Conservation (phyloP, 768 basidiomycete species). For the Suillus spraguei region DNA sequence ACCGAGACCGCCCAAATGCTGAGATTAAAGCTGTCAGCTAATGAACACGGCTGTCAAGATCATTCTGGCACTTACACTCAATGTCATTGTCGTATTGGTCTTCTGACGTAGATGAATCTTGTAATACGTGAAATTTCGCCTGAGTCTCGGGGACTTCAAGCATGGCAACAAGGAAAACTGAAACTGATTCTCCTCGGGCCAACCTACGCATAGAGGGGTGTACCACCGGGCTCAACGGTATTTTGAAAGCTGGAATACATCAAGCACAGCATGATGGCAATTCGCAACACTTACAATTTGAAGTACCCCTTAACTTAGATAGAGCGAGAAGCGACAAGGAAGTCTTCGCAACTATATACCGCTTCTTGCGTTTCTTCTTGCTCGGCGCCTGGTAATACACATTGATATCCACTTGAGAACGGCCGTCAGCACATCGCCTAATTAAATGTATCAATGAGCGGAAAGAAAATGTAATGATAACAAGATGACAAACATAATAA, state of each 20-base stretch:
- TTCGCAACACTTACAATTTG: constrained; percentile 41
- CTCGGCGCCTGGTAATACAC: constrained; percentile 60
- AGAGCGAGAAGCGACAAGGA: constrained; percentile 56
- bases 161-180: constrained; percentile 22
- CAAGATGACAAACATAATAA: constrained; percentile 49
- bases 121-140: neutral
- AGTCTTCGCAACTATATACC: constrained; percentile 54
- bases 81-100: neutral
- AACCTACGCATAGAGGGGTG: constrained; percentile 13
- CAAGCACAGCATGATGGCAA: constrained; percentile 9
- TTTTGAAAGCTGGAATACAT: constrained; percentile 40
- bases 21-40: neutral
- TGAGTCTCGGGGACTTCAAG: constrained; percentile 18
- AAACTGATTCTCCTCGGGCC: constrained; percentile 16
- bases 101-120: neutral
- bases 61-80: neutral
- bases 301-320: constrained; percentile 47
- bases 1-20: neutral
- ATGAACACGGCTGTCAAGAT: neutral
- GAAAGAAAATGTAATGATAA: neutral
- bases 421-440: constrained; percentile 22
- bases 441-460: constrained; percentile 31
- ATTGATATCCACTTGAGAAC: constrained; percentile 51
- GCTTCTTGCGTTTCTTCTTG: constrained; percentile 64
- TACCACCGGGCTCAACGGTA: constrained; percentile 42